Evolutionary conservation across 148 eudicot genomes (phyloP), one percentile per base, ranked within the genome.

Genomic region (Nepenthes mirabilis): DNA sequence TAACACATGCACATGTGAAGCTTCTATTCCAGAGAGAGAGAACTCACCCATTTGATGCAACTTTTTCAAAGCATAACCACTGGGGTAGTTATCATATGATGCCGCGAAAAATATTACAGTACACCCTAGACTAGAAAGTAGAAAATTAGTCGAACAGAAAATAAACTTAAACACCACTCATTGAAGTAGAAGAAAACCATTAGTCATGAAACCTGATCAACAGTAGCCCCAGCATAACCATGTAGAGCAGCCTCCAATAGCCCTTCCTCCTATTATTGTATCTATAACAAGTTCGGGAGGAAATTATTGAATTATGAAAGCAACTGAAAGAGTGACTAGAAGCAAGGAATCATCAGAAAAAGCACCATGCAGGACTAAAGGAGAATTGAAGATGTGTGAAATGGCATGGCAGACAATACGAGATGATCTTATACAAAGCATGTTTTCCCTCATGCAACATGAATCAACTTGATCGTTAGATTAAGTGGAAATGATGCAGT

Each of bases 21-120:
- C 23, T 13, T 9, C 14, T 53, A 23, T 51, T 67, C 11, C 47
- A 63, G 70, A 65, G 11, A 45, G 48, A 45, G 71, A 55, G 69
- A 71, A 67, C 80, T 72, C 52, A 91, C 97, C 96, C 33, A 47
- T 71, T 62, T 66, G 74, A 76, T 91, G 95, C 65, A 91, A 75
- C 67, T 70, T 72, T 68, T 72, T 82, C 52, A 88, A 72, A 63
- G 93, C 97, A 82, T 85, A 57, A 43, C 97, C 97, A 69, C 93
- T 83, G 13, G 97, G 97, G 73, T 91, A 88, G 74, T 91, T 91
- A 69, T 88, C 80, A 65, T 85, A 81, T 6, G 97, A 85, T 69
- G 97, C 97, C 93, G 81, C 71, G 72, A 85, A 88, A 64, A 77
- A 76, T 34, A 83, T 60, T 62, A 67, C 58, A 4, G 96, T 85